Base-by-base conservation (phyloP, 768 basidiomycete species). In the Mycena galericulata region DNA sequence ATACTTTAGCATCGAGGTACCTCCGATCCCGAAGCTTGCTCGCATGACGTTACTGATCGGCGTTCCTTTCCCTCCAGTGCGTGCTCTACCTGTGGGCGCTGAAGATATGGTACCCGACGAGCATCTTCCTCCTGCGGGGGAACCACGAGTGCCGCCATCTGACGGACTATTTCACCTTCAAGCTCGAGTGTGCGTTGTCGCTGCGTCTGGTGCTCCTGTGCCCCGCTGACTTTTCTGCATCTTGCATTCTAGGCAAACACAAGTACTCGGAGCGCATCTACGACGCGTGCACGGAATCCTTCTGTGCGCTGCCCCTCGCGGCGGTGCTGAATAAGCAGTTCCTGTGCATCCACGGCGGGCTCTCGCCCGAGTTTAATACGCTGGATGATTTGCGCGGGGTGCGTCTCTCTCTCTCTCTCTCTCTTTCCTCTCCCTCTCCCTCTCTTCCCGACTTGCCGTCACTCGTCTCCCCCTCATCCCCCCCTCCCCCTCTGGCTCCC, bases 301-400 rank as follows among this genome's bases (percentile, higher is more conserved):
- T 99, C 85, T 98, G 97, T 77, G 87, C 93, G 1, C 87, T 99
- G 1, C 98, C 98, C 4, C 87, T 99, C 12, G 97, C 97, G 1
- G 98, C 98, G 34, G 80, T 99, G 75, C 98, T 99, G 95, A 99
- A 99, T 85, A 98, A 98, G 78, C 98, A 99, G 80, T 99, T 99
- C 81, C 84, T 99, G 51, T 99, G 97, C 81, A 97, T 99, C 69
- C 98, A 99, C 71, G 98, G 98, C 41, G 97, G 98, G n/a, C 85
- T 99, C 17, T 96, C 94, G 0, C 98, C 98, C 0, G 98, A 99
- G 77, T 82, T 99, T 41, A 90, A 95, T 70, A 97, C 97, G 5
- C 87, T 99, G 53, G 97, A 99, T 74, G 97, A 99, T 78, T 88
- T 99, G 49, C 91, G 96, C 59, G 83, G 82, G 47, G 97, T 97